These are phyloP conservation scores for Dianthus caryophyllus DNA, from an alignment of 148 eudicot genomes.

Conservation along the genomic window DNA sequence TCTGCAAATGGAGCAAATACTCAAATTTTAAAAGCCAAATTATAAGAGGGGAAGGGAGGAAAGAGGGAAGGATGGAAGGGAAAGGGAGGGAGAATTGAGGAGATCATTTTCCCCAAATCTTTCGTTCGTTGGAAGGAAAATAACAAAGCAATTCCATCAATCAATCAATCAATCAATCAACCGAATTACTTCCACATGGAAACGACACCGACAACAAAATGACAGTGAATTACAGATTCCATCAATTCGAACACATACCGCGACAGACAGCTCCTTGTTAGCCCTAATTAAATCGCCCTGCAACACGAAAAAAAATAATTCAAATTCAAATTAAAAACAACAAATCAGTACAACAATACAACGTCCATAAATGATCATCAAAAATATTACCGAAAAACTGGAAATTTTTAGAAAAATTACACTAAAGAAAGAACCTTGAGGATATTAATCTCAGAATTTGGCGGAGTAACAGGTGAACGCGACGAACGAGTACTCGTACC, in stretches of 20 bases:
- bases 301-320: slow-evolving; percentile 15
- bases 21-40: too few relatives aligned
- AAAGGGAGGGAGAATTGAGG: too few relatives aligned
- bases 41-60: too few relatives aligned
- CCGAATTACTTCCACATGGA: too few relatives aligned
- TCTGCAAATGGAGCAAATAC: too few relatives aligned
- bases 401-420: background rate
- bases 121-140: background rate
- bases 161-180: too few relatives aligned
- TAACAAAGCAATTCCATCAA: background rate
- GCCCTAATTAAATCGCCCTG: slow-evolving; percentile 61
- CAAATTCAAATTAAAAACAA: too few relatives aligned
- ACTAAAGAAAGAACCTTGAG: slow-evolving; percentile 40
- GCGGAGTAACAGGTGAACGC: slow-evolving; percentile 18
- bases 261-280: slow-evolving; percentile 46
- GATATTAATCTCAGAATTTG: slow-evolving; percentile 38
- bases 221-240: background rate
- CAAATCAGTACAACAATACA: background rate
- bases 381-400: background rate
- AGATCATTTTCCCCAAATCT: too few relatives aligned
- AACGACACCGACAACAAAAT: too few relatives aligned
- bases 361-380: background rate
- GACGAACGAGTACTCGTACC: slow-evolving; percentile 13
- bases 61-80: too few relatives aligned
- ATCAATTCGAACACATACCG: slow-evolving; percentile 36